These are phyloP conservation scores for Fusarium torulosum DNA, from an alignment of 2,329 filamentous ascomycete genomes.

Conservation along the genomic window DNA sequence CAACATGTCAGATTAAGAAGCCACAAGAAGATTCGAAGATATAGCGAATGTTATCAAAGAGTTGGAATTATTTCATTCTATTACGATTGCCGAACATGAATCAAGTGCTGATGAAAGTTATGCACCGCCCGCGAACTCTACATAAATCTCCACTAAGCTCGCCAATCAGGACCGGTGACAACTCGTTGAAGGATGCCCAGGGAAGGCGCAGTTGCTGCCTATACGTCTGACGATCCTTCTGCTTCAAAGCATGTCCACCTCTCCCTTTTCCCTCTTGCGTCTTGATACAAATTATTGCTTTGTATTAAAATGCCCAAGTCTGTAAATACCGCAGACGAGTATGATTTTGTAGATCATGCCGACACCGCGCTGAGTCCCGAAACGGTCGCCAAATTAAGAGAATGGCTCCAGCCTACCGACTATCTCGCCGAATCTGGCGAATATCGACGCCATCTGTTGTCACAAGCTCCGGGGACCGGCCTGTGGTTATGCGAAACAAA, in stretches of 20 bases:
- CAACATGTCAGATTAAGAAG: too few relatives aligned
- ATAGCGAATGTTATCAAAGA: too few relatives aligned
- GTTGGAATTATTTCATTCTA: too few relatives aligned
- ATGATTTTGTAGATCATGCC: conserved; percentile 35
- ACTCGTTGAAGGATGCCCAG: neutral
- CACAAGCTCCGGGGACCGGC: conserved; percentile 46
- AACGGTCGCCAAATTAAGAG: conserved; percentile 29
- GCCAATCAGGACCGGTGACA: neutral
- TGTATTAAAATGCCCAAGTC: conserved; percentile 31
- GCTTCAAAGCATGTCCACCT: neutral
- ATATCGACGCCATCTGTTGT: conserved; percentile 44
- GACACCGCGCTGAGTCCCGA: conserved; percentile 31
- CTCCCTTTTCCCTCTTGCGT: neutral
- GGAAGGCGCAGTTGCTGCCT: conserved; percentile 6
- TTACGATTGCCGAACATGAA: too few relatives aligned
- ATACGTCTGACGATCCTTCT: neutral
- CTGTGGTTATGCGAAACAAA: conserved; percentile 46
- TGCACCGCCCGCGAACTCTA: neutral
- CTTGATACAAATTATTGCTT: neutral
- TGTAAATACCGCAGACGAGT: conserved; percentile 37
- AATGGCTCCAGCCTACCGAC: conserved; percentile 49
- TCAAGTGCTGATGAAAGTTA: too few relatives aligned
- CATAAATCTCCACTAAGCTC: neutral
- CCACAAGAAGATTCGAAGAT: too few relatives aligned
- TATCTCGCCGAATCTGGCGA: conserved; percentile 47